Percentiles rank a stretch among this genome's conserved stretches.
Conservation (phyloP, 2,329 filamentous ascomycete genomes). For the Sarocladium kiliense region DNA sequence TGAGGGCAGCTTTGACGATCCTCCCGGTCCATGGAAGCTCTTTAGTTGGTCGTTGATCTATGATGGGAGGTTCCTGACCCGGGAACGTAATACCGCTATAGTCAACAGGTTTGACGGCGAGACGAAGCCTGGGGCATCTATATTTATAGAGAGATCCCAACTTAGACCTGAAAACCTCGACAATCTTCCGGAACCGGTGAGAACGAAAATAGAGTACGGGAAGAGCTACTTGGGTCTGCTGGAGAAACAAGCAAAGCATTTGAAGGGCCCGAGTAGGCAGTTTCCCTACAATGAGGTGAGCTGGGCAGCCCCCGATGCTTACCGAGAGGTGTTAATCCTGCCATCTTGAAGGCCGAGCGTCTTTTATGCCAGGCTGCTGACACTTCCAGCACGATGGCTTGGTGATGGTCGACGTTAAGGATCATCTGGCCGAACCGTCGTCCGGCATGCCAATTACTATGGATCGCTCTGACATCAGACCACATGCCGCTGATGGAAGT, state of each 20-base stretch:
- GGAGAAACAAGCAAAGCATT: not conserved
- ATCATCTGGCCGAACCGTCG: not conserved
- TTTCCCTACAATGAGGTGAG: conserved; percentile 3
- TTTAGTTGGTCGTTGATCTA: not conserved
- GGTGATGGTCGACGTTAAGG: conserved; percentile 1
- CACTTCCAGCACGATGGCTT: not conserved
- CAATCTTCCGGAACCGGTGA: not conserved
- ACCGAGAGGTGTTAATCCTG: not conserved
- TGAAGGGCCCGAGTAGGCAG: not conserved
- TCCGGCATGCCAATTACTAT: not conserved
- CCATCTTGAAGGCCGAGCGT: too few species aligned
- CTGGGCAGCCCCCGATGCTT: too few species aligned
- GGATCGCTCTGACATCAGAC: not conserved
- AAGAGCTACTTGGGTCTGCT: not conserved
- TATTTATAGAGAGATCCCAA: not conserved
- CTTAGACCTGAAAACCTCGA: not conserved
- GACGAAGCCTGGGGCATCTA: not conserved
- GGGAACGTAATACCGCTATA: too few species aligned
- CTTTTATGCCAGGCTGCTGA: not conserved
- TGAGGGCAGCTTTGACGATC: not conserved
- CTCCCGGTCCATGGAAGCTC: not conserved
- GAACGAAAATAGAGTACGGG: not conserved
- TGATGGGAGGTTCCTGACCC: not conserved
- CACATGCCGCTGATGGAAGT: not conserved
- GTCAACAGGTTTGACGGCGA: conserved; percentile 5